A percentile compares a stretch with the other conserved stretches of the same genome.
Conservation (phyloP, 768 basidiomycete genomes). For the Pholiota molesta region DNA sequence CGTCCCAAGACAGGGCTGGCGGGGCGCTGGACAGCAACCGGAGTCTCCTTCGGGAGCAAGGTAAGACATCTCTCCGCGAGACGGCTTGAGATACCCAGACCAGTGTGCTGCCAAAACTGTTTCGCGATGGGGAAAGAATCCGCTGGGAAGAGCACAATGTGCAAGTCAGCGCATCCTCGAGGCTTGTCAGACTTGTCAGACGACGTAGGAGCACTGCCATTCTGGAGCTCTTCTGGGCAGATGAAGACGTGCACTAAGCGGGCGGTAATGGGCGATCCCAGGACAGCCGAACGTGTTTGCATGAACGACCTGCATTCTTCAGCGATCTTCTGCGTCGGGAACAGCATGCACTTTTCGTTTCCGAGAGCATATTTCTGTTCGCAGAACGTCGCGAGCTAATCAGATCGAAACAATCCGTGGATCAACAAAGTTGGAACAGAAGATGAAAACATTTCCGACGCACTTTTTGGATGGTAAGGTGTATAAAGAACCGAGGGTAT, state of each 20-base stretch:
- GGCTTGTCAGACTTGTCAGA: slow-evolving; percentile 24
- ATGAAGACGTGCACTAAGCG: slow-evolving; percentile 74
- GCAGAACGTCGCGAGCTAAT: slow-evolving; percentile 77
- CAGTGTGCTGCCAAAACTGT: slow-evolving; percentile 96
- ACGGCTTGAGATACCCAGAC: slow-evolving; percentile 87
- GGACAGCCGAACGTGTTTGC: slow-evolving; percentile 45
- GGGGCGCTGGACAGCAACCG: slow-evolving; percentile 17
- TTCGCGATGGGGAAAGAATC: slow-evolving; percentile 69
- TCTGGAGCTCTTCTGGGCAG: slow-evolving; percentile 55
- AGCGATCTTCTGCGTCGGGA: slow-evolving; percentile 73
- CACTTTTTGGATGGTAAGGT: slow-evolving; percentile 83
- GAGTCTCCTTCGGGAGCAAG: slow-evolving; percentile 56
- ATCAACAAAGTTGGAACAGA: neutral
- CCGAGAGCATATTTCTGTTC: slow-evolving; percentile 74
- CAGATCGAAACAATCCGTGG: neutral
- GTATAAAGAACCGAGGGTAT: slow-evolving; percentile 95
- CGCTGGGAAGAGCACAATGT: slow-evolving; percentile 79
- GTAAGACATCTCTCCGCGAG: slow-evolving; percentile 82
- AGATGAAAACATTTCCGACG: slow-evolving; percentile 22
- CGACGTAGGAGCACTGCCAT: slow-evolving; percentile 28
- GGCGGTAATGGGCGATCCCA: slow-evolving; percentile 47
- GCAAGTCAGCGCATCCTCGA: slow-evolving; percentile 57
- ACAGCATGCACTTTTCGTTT: slow-evolving; percentile 79
- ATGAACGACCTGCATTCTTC: slow-evolving; percentile 79
- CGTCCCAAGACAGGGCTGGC: slow-evolving; percentile 33